Evolutionary conservation across 2,329 filamentous ascomycete species (phyloP).

Genomic region (Verticillium zaregamsianum): DNA sequence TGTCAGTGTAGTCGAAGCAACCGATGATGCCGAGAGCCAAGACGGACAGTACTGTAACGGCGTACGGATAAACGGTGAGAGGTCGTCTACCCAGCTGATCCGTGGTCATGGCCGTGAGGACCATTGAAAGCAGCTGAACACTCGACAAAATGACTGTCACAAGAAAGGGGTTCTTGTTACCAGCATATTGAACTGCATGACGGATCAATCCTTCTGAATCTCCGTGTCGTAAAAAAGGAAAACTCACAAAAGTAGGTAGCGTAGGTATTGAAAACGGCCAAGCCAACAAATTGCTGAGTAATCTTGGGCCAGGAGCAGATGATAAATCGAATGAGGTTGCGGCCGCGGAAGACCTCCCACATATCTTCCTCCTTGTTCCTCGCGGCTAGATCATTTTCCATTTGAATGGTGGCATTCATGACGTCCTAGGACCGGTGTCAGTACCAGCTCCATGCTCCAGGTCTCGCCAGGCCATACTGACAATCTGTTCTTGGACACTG

Average conservation of each 20-base stretch:
- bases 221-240: background rate
- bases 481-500: conserved; percentile 26
- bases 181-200: conserved; percentile 29
- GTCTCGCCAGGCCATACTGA: conserved; percentile 6
- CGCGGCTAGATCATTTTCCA: conserved; percentile 26
- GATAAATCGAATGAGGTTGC: conserved; percentile 29
- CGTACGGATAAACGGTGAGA: conserved; percentile 33
- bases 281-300: conserved; percentile 32
- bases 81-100: conserved; percentile 31
- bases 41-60: conserved; percentile 28
- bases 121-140: conserved; percentile 36
- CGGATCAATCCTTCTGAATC: background rate
- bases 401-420: conserved; percentile 27
- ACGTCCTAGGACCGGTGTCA: conserved; percentile 17
- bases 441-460: background rate
- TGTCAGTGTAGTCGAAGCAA: conserved; percentile 31
- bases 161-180: conserved; percentile 33
- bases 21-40: conserved; percentile 33
- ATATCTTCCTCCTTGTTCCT: conserved; percentile 20
- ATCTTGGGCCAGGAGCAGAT: conserved; percentile 34
- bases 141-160: conserved; percentile 36
- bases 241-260: conserved; percentile 32
- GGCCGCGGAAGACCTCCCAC: conserved; percentile 30
- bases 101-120: conserved; percentile 28
- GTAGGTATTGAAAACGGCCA: conserved; percentile 33